Evolutionary conservation across 371 early-diverging fungal species (phyloP).

Genomic region (Mortierella sp.): DNA sequence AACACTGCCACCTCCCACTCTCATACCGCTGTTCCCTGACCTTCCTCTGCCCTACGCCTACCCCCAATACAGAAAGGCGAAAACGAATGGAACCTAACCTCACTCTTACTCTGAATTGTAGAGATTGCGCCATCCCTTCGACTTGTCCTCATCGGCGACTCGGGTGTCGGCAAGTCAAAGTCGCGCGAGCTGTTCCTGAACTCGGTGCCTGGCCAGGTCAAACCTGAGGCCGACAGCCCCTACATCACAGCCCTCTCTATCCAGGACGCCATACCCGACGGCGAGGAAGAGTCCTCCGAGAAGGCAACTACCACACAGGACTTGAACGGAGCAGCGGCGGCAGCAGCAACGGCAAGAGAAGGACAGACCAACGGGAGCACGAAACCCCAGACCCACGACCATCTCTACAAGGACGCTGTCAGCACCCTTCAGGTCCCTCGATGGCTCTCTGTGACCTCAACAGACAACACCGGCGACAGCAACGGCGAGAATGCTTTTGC

Average conservation of each 20-base stretch:
- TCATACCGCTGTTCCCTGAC: background rate
- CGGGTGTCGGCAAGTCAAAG: conserved; percentile 85
- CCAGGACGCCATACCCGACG: conserved; percentile 14
- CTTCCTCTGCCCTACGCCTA: background rate
- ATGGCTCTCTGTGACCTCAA: conserved; percentile 32
- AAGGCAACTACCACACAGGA: background rate
- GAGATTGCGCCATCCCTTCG: conserved; percentile 55
- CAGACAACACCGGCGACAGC: background rate
- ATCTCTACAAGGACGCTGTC: conserved; percentile 25
- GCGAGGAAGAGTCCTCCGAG: conserved; percentile 1
- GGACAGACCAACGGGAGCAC: background rate
- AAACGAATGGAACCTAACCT: background rate
- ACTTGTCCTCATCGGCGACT: conserved; percentile 61
- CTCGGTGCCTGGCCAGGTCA: conserved; percentile 64
- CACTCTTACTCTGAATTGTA: conserved; percentile 9
- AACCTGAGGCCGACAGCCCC: conserved; percentile 72
- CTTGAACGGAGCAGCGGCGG: conserved; percentile 14
- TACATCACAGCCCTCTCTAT: conserved; percentile 78
- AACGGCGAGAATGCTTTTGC: background rate
- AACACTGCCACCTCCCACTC: background rate
- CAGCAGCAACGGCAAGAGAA: too few relatives aligned
- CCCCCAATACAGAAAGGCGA: background rate
- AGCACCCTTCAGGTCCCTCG: conserved; percentile 48
- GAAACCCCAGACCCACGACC: conserved; percentile 10
- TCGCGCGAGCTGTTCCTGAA: conserved; percentile 79